Evolutionary conservation across 73 alveolate species (phyloP), one percentile per base, ranked within the genome.

Genomic region (Symbiodinium natans): DNA sequence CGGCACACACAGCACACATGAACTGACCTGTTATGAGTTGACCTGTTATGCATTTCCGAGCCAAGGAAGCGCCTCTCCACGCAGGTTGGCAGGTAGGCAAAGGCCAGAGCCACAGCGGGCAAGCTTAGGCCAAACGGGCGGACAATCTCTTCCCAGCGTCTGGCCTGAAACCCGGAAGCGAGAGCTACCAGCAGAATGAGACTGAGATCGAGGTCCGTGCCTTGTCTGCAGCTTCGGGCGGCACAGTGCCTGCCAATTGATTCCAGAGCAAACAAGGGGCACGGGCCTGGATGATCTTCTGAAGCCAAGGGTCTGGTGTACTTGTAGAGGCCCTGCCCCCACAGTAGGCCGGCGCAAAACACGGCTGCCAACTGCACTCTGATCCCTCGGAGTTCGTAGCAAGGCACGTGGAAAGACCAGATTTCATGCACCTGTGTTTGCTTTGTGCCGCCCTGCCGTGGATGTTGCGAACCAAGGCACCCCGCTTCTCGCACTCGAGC

Each of bases 31-130:
- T n/a, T n/a, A n/a, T n/a, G n/a, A n/a, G n/a, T n/a, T n/a, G n/a
- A n/a, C n/a, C n/a, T n/a, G n/a, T n/a, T n/a, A n/a, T n/a, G n/a
- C n/a, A n/a, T n/a, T n/a, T n/a, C n/a, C 59, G 59, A 46, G 59
- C 59, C 59, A 6, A 9, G 27, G 56, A 34, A n/a, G 33, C 82
- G 46, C 94, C 94, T 87, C 94, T 87, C 94, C 71, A 87, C 94
- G 31, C 94, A 87, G 63, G 68, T 38, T 27, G 94, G 94, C 40
- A 87, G 75, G 33, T 68, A 90, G 1, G 97, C 97, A 73, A 90
- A 90, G 77, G 97, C 97, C 89, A 90, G 48, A 1, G 97, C 97
- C 56, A 90, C 89, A 52, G 74, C 89, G 10, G 97, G 97, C 97
- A 90, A 17, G 89, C 82, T 71, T 31, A 90, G 54, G 39, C 88